These are phyloP conservation scores for Plasmodium berghei DNA, from an alignment of 169 alveolate species.

Conservation along the genomic window DNA sequence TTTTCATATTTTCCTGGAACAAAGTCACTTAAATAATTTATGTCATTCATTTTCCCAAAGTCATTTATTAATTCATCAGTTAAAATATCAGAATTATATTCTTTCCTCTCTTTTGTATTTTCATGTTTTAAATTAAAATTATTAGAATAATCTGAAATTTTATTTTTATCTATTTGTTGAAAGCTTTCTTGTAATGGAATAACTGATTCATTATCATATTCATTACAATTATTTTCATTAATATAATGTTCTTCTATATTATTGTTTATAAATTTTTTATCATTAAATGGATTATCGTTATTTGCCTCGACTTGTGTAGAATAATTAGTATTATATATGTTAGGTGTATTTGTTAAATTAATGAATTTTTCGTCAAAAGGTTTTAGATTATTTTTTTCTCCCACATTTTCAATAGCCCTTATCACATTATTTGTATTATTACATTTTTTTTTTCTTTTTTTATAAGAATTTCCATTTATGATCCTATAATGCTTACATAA, in stretches of 20 bases:
- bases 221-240: neutral
- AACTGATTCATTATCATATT: neutral
- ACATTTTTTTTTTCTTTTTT: too few species aligned
- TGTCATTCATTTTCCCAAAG: neutral
- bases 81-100: neutral
- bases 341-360: neutral
- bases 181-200: neutral
- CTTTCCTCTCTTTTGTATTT: neutral
- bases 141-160: neutral
- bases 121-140: neutral
- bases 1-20: conserved; percentile 26
- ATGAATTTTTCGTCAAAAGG: neutral
- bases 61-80: neutral
- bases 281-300: too few species aligned
- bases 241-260: neutral
- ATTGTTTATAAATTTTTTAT: neutral
- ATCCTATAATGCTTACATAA: conserved; percentile 58
- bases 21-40: conserved; percentile 16
- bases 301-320: too few species aligned
- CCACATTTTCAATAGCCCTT: neutral
- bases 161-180: neutral
- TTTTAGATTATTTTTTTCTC: neutral
- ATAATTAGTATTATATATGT: too few species aligned
- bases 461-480: conserved; percentile 7
- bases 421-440: neutral